Percentiles rank a stretch among this genome's conserved stretches.
Evolutionary conservation across 139 green algal genomes (phyloP).

Genomic region (Auxenochlorella protothecoides): DNA sequence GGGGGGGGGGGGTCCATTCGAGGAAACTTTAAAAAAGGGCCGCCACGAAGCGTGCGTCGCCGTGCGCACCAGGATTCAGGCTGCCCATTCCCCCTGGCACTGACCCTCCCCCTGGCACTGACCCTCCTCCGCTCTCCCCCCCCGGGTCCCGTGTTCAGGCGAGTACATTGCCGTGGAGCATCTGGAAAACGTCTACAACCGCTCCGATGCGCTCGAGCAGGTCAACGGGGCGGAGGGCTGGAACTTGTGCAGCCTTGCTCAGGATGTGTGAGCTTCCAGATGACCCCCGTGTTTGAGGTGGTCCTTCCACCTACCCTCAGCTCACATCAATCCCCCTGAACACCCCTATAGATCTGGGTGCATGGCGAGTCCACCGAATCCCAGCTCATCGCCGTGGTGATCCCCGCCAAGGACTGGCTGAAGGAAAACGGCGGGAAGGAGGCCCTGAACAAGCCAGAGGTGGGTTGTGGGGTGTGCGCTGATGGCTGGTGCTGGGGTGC

Average conservation of each 20-base stretch:
- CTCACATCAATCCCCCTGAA: no score
- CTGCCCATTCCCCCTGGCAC: no score
- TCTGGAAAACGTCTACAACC: constrained; percentile 72
- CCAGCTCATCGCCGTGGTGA: constrained; percentile 75
- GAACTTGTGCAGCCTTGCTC: no score
- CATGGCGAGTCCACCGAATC: constrained; percentile 68
- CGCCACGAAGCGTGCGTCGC: no score
- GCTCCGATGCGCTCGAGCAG: constrained; percentile 66
- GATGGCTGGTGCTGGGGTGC: no score
- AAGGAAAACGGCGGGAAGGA: constrained; percentile 2
- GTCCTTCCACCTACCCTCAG: no score
- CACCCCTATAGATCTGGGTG: constrained; percentile 44
- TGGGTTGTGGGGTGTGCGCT: no score
- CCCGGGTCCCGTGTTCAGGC: constrained; percentile 4
- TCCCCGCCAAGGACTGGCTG: constrained; percentile 56
- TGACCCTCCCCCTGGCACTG: no score
- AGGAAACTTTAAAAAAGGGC: background rate
- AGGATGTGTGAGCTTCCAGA: no score
- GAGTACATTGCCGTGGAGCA: constrained; percentile 82
- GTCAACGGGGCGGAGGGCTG: no score
- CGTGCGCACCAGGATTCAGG: no score
- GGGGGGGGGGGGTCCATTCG: background rate
- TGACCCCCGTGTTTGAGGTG: no score
- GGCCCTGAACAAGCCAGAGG: background rate
- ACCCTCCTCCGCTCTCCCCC: background rate